phyloP scores from a whole-genome alignment of 495 filamentous ascomycete genomes.

The Halenospora varia region DNA sequence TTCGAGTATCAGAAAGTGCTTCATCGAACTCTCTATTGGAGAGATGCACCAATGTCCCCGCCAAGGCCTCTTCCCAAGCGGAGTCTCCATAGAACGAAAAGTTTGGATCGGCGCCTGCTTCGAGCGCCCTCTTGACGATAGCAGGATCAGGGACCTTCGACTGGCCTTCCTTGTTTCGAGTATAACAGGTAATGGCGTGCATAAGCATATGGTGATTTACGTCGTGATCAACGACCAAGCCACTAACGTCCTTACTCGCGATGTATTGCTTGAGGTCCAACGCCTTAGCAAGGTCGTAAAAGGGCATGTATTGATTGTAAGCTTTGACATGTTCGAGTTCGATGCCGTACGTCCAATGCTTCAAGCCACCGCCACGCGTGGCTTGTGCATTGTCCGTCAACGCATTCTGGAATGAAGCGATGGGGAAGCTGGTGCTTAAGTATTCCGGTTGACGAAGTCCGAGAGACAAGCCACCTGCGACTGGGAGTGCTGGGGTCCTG shows the following conservation, averaged over 20 bases:
- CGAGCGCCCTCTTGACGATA: background rate
- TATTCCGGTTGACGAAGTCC: background rate
- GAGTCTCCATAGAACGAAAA: background rate
- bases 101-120: background rate
- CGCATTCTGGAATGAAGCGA: background rate
- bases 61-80: background rate
- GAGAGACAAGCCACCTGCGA: too few species aligned
- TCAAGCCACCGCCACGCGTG: background rate
- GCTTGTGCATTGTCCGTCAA: background rate
- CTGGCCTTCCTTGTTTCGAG: background rate
- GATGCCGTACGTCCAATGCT: background rate
- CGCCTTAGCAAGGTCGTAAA: constrained; percentile 1
- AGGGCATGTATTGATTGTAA: background rate
- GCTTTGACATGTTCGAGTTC: background rate
- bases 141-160: background rate
- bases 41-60: background rate
- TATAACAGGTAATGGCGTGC: background rate
- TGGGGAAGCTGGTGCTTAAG: background rate
- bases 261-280: background rate
- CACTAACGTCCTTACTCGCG: background rate
- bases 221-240: background rate
- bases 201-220: background rate
- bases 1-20: background rate
- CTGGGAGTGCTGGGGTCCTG: background rate
- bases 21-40: background rate